Percentiles rank a stretch among this genome's conserved stretches.
These are phyloP conservation scores for Fomitopsis serialis DNA, from an alignment of 768 basidiomycete genomes.

Conservation along the genomic window DNA sequence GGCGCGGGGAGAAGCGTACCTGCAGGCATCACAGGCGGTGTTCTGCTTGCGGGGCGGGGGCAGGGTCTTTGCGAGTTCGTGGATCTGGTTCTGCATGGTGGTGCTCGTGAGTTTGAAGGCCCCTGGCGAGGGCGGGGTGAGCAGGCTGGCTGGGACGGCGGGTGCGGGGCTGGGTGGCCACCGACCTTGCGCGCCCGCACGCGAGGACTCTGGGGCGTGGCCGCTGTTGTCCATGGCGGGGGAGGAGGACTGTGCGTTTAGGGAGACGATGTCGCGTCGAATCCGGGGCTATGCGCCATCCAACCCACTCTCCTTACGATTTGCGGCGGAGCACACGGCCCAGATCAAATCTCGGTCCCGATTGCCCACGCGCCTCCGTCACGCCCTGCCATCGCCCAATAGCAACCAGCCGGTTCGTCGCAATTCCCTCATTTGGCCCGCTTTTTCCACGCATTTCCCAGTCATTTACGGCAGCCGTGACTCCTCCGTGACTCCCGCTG, in stretches of 20 bases:
- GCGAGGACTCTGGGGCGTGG: slow-evolving; percentile 3
- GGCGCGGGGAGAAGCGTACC: slow-evolving; percentile 35
- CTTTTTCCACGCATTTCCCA: neutral
- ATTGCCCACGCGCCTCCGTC: neutral
- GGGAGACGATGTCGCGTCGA: slow-evolving; percentile 1
- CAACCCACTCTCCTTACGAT: slow-evolving; percentile 1
- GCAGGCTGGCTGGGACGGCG: slow-evolving; percentile 15
- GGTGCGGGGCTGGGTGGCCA: neutral
- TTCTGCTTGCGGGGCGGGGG: slow-evolving; percentile 90
- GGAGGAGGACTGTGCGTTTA: slow-evolving; percentile 4
- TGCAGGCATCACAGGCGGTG: slow-evolving; percentile 91
- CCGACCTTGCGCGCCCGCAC: slow-evolving; percentile 9
- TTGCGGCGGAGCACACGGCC: slow-evolving; percentile 1
- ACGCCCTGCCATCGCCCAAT: neutral
- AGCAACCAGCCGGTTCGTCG: neutral
- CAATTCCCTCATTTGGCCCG: neutral
- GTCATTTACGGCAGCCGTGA: neutral
- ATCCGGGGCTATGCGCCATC: neutral
- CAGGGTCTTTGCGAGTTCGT: slow-evolving; percentile 73
- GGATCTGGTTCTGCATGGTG: slow-evolving; percentile 75
- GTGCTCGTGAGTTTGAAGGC: slow-evolving; percentile 60
- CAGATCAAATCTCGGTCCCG: slow-evolving; percentile 4
- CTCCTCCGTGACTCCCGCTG: neutral
- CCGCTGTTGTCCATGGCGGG: slow-evolving; percentile 11
- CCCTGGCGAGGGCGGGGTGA: slow-evolving; percentile 19